These are phyloP conservation scores for Phytophthora sansomeana DNA, from an alignment of 352 stramenopile genomes.

Conservation along the genomic window DNA sequence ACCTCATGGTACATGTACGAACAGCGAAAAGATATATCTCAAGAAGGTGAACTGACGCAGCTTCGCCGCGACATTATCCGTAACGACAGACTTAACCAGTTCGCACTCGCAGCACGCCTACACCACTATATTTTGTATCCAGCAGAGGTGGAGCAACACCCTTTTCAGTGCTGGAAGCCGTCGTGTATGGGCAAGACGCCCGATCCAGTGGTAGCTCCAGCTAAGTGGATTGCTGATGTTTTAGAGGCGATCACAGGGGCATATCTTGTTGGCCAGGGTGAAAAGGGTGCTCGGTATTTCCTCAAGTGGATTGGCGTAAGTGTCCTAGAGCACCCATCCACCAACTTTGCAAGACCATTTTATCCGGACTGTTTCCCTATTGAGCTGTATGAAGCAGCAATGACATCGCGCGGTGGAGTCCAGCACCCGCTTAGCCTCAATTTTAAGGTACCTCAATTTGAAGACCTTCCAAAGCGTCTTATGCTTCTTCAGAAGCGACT, in stretches of 20 bases:
- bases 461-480: conserved; percentile 62
- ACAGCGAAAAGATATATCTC: conserved; percentile 66
- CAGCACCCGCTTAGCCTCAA: conserved; percentile 47
- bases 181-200: conserved; percentile 89
- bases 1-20: conserved; percentile 89
- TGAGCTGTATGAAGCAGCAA: conserved; percentile 54
- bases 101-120: conserved; percentile 60
- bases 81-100: conserved; percentile 84
- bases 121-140: conserved; percentile 88
- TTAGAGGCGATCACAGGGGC: conserved; percentile 85
- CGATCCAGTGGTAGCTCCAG: conserved; percentile 69
- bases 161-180: conserved; percentile 87
- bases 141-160: conserved; percentile 80
- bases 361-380: conserved; percentile 79
- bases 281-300: conserved; percentile 80
- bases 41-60: conserved; percentile 79
- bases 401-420: conserved; percentile 30
- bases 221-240: conserved; percentile 89
- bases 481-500: conserved; percentile 74
- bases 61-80: conserved; percentile 88
- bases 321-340: conserved; percentile 50
- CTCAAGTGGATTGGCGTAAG: conserved; percentile 80
- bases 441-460: conserved; percentile 64
- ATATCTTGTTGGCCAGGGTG: conserved; percentile 75
- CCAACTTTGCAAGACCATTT: conserved; percentile 57